phyloP scores from a whole-genome alignment of 495 filamentous ascomycete species.

The Massariosphaeria phaeospora region DNA sequence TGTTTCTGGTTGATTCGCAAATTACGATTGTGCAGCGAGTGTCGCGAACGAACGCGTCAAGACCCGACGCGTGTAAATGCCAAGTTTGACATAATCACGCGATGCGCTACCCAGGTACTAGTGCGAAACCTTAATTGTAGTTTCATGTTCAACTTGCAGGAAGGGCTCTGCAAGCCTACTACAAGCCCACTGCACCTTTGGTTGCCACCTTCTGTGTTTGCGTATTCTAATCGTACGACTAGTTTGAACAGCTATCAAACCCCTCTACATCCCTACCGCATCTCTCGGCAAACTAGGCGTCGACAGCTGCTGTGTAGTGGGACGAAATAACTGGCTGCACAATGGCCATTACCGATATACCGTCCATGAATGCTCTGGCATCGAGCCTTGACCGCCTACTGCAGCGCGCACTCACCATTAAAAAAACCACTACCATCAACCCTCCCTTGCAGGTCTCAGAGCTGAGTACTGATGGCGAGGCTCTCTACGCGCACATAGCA shows the following conservation, averaged over 20 bases:
- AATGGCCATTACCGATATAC: constrained; percentile 18
- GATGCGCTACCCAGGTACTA: too few relatives aligned
- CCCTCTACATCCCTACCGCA: neutral
- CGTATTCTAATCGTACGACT: too few relatives aligned
- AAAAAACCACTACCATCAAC: constrained; percentile 64
- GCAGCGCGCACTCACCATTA: constrained; percentile 57
- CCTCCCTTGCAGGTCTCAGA: constrained; percentile 66
- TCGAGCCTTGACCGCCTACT: constrained; percentile 55
- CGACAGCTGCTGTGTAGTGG: neutral
- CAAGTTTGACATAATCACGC: constrained; percentile 21
- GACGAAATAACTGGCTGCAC: too few relatives aligned
- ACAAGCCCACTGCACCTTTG: neutral
- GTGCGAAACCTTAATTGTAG: constrained; percentile 26
- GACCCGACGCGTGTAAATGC: constrained; percentile 5
- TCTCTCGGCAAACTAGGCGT: neutral
- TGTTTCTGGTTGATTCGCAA: neutral
- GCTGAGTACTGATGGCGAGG: constrained; percentile 43
- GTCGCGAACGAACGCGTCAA: too few relatives aligned
- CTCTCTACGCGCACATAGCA: constrained; percentile 39
- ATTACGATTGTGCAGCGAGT: too few relatives aligned
- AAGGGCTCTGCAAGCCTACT: constrained; percentile 8
- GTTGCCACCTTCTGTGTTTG: too few relatives aligned
- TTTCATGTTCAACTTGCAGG: constrained; percentile 3
- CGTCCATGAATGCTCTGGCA: constrained; percentile 4
- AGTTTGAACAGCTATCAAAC: too few relatives aligned